A percentile compares a stretch with the other conserved stretches of the same genome.
These are phyloP conservation scores for Syzygium aqueum DNA, from an alignment of 345 rosid species.

Conservation along the genomic window DNA sequence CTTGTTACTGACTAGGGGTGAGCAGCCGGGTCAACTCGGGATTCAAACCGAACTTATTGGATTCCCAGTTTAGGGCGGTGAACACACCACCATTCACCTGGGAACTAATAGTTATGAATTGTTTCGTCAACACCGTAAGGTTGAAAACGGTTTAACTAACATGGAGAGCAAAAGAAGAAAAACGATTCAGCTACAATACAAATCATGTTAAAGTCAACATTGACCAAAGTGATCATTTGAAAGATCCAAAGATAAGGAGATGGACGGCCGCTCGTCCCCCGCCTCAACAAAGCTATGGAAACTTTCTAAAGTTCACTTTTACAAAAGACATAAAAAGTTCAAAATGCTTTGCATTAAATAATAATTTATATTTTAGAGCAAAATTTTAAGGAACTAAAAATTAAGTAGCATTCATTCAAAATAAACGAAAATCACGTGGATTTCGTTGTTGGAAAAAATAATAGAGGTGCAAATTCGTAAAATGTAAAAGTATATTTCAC, in stretches of 20 bases:
- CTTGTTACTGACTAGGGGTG: background rate
- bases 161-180: background rate
- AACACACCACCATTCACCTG: background rate
- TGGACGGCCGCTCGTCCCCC: background rate
- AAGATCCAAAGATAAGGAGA: background rate
- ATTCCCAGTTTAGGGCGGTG: background rate
- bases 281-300: background rate
- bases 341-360: background rate
- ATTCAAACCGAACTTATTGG: background rate
- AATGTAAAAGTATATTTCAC: background rate
- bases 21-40: background rate
- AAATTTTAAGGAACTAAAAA: background rate
- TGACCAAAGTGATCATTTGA: background rate
- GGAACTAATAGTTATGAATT: background rate
- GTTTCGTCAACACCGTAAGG: too few species aligned
- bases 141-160: background rate
- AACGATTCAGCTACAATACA: background rate
- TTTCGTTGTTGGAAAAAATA: background rate
- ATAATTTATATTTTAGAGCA: background rate
- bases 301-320: background rate
- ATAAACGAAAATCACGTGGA: background rate
- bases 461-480: background rate
- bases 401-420: background rate
- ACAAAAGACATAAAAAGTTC: too few species aligned
- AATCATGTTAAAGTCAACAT: background rate